phyloP scores from a whole-genome alignment of 306 rosid genomes.

The Dryas alaskensis region DNA sequence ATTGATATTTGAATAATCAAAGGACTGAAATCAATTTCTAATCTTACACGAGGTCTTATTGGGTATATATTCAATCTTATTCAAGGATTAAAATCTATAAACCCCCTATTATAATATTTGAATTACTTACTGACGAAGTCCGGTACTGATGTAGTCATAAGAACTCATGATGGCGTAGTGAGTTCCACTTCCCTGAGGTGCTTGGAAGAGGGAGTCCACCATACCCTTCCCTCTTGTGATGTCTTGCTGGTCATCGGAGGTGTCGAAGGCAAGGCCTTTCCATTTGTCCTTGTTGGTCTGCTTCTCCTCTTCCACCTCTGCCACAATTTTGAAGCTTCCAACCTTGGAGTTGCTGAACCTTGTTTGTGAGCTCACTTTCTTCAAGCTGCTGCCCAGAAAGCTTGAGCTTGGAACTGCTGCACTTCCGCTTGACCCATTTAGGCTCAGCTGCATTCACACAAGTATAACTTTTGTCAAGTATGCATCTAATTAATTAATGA shows the following conservation, averaged over 20 bases:
- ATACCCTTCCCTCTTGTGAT: constrained; percentile 94
- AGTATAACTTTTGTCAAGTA: background rate
- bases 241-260: constrained; percentile 91
- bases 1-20: too few relatives aligned
- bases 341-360: constrained; percentile 41
- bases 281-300: constrained; percentile 70
- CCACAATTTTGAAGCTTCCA: constrained; percentile 56
- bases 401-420: constrained; percentile 59
- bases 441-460: constrained; percentile 53
- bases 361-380: constrained; percentile 48
- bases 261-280: constrained; percentile 65
- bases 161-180: constrained; percentile 83
- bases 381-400: constrained; percentile 76
- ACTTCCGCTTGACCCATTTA: constrained; percentile 56
- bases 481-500: too few relatives aligned
- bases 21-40: too few relatives aligned
- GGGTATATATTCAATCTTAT: too few relatives aligned
- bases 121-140: constrained; percentile 56
- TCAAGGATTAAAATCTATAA: too few relatives aligned
- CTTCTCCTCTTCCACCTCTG: constrained; percentile 41
- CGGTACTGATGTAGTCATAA: constrained; percentile 79
- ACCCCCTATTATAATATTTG: too few relatives aligned
- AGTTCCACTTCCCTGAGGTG: constrained; percentile 57
- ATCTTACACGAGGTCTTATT: too few relatives aligned
- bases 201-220: constrained; percentile 89